Conservation (phyloP, 345 rosid genomes). For the Erodium maritimum region DNA sequence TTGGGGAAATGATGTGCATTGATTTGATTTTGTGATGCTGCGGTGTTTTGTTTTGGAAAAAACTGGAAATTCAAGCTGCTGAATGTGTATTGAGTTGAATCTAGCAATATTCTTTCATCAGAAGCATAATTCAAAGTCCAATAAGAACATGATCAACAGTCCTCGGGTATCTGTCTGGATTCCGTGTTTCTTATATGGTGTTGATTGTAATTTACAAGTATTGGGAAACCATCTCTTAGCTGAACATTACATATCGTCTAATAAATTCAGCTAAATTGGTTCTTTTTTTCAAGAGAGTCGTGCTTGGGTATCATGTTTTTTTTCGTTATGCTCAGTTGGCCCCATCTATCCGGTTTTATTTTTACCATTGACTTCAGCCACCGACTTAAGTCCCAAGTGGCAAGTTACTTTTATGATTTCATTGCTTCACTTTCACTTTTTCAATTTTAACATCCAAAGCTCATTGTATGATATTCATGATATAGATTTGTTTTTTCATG, state of each 20-base stretch:
- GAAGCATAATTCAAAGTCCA: background rate
- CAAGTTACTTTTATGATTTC: too few relatives aligned
- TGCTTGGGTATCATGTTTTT: too few relatives aligned
- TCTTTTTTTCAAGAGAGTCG: background rate
- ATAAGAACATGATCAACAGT: background rate
- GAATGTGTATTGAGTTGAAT: background rate
- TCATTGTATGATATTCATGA: too few relatives aligned
- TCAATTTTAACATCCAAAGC: background rate
- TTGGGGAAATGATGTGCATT: background rate
- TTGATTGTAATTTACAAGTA: background rate
- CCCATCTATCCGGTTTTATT: background rate
- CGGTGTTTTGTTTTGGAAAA: background rate
- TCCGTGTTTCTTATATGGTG: background rate
- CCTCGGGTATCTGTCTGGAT: background rate
- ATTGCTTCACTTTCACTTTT: background rate
- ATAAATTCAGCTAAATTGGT: background rate
- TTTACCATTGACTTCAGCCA: background rate
- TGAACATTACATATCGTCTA: background rate
- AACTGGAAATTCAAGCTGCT: background rate
- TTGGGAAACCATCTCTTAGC: background rate
- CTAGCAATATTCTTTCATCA: background rate
- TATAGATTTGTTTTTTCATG: background rate
- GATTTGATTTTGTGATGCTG: background rate
- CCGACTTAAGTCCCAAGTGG: background rate
- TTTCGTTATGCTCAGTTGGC: background rate